Conservation (phyloP, 2,329 filamentous ascomycete genomes). For the Apiospora arundinis region DNA sequence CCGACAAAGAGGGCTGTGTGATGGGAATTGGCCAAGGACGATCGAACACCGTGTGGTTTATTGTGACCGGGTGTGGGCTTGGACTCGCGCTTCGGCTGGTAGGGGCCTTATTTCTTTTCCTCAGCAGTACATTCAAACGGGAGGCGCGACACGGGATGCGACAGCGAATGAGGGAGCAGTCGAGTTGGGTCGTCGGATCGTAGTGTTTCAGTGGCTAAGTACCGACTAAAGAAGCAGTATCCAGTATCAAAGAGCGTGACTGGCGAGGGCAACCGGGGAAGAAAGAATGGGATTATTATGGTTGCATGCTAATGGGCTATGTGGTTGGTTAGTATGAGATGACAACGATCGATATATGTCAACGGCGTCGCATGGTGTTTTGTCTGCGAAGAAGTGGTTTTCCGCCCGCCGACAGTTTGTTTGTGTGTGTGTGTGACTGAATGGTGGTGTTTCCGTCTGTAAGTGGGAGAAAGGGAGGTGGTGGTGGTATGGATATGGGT, state of each 20-base stretch:
- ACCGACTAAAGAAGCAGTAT: background rate
- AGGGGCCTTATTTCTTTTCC: background rate
- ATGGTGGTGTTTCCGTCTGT: background rate
- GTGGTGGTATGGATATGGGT: too few relatives aligned
- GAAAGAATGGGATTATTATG: constrained; percentile 12
- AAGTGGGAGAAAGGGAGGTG: background rate
- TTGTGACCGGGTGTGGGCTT: background rate
- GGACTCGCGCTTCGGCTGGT: background rate
- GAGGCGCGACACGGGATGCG: constrained; percentile 17
- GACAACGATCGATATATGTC: background rate
- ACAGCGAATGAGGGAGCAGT: constrained; percentile 13
- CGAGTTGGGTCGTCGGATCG: constrained; percentile 2
- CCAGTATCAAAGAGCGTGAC: constrained; percentile 11
- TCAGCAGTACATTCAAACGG: constrained; percentile 9
- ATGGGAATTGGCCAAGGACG: background rate
- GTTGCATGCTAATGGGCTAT: background rate
- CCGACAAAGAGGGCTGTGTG: background rate
- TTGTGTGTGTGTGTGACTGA: background rate
- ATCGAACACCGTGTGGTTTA: background rate
- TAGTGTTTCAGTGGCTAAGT: constrained; percentile 1
- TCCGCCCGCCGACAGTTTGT: background rate
- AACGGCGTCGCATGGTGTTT: constrained; percentile 5
- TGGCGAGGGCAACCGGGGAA: background rate
- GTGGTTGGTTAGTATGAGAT: background rate
- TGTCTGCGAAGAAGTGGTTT: constrained; percentile 3